Evolutionary conservation across 2,329 filamentous ascomycete genomes (phyloP).

Genomic region (Fusarium drepaniforme): DNA sequence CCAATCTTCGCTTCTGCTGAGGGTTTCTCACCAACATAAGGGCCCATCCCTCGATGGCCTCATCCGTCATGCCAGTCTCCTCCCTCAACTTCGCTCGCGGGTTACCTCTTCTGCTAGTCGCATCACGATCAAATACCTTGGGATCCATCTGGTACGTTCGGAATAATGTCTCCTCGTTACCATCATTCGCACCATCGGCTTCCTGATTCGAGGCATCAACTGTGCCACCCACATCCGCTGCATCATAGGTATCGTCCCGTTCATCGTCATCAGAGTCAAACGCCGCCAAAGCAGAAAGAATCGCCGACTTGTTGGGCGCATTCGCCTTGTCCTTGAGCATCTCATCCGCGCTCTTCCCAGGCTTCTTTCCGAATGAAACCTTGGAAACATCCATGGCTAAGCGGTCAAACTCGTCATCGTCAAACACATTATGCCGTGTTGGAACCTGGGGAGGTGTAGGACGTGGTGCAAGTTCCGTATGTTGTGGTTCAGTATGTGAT

Average conservation of each 20-base stretch:
- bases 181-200: conserved; percentile 59
- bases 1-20: conserved; percentile 75
- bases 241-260: conserved; percentile 95
- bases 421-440: conserved; percentile 79
- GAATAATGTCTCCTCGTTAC: conserved; percentile 80
- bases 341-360: conserved; percentile 75
- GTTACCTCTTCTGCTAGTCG: conserved; percentile 74
- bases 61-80: conserved; percentile 91
- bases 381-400: conserved; percentile 75
- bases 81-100: conserved; percentile 74
- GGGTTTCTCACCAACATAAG: conserved; percentile 85
- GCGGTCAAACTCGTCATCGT: conserved; percentile 83
- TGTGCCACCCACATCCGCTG: conserved; percentile 89
- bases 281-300: conserved; percentile 86
- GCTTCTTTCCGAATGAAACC: conserved; percentile 83
- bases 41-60: conserved; percentile 94
- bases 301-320: conserved; percentile 84
- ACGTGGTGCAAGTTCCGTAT: conserved; percentile 64
- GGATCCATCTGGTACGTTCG: conserved; percentile 75
- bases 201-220: conserved; percentile 78
- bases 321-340: conserved; percentile 74
- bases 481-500: conserved; percentile 41
- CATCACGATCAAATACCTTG: conserved; percentile 77
- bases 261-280: conserved; percentile 98
- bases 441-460: conserved; percentile 70